Evolutionary conservation across 805 yeast genomes (phyloP), one percentile per base, ranked within the genome.

Genomic region (Candida maesae): DNA sequence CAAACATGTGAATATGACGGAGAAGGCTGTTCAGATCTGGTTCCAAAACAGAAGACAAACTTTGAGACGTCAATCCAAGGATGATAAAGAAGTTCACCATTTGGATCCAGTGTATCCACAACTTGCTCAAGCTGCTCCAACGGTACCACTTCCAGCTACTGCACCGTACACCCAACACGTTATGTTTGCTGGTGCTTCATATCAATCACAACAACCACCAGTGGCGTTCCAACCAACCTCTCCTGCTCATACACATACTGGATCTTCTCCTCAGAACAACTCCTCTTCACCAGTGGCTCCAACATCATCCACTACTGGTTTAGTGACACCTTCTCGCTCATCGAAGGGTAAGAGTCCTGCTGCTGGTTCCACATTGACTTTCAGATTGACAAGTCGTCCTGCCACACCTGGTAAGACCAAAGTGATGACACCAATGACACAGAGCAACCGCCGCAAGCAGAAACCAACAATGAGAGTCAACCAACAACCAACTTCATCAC

Each of bases 21-120:
- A 90, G 63, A 88, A 90, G 62, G 96, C 97, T 2, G 95, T 93
- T 26, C 99, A 93, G 67, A 88, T 91, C 48, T 93, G 99, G 99
- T 93, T 93, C 67, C 99, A 93, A 66, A 93, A 93, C 65, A 85
- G 81, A 63, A 78, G 99, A 63, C 97, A 91, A 64, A 74, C 90
- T 27, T 65, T 83, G 48, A 75, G 89, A 55, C 78, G 81, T 52
- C 71, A 66, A 44, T 67, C 61, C 33, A 57, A 47, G 23, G 38
- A 57, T 11, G 59, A 53, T 23, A 54, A 44, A 20, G 59, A 57
- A 36, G 58, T 57, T 4, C 61, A 57, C 41, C 60, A 56, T 24
- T 15, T 56, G 15, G 60, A 55, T 32, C 56, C 31, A 14, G 18
- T 28, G n/a, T 16, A 28, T 8, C 19, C 31, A 15, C 31, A 28